Evolutionary conservation across 2,329 filamentous ascomycete species (phyloP), one percentile per base, ranked within the genome.

Genomic region (Colletotrichum sp.): DNA sequence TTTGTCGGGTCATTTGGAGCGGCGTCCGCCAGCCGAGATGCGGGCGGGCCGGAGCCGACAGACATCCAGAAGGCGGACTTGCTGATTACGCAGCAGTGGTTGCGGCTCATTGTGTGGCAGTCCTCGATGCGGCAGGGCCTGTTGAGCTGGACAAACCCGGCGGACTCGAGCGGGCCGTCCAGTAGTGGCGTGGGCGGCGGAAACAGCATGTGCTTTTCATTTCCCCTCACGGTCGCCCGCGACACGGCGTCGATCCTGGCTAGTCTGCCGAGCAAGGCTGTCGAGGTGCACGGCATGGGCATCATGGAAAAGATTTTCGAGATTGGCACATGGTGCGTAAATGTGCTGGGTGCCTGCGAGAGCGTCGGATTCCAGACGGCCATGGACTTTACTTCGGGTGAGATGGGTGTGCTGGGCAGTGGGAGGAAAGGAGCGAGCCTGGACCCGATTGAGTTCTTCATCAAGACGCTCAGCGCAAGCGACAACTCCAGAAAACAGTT

Each of bases 21-120:
- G 9, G 55, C 72, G 3, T 71, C 65, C 30, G 70, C 75, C 4
- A 71, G 73, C 18, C 70, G 77, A 55, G 74, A 76, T 48, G 26
- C 64, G 3, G 64, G 58, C 3, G 74, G 75, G 16, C 88, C 90
- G 66, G 81, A 83, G 76, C 82, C 84, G 7, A 93, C 92, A 1
- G 91, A 93, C 74, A 92, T 91, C 24, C 93, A 94, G 79, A 93
- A 92, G 70, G 92, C 93, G 8, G 92, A 94, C 79, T 88, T 94
- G 21, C 87, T 93, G 58, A 90, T 93, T 69, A 94, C 92, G 3
- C 93, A 94, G 80, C 92, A 94, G 79, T 94, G 93, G 93, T 86
- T 94, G 6, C 87, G 91, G 21, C 90, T 92, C 2, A 93, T 94
- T 84, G 90, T 94, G n/a, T 94, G 93, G 93, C 93, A 94, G 79